Evolutionary conservation across 805 yeast species (phyloP), one percentile per base, ranked within the genome.

Genomic region (Pichia thaimueangensis): DNA sequence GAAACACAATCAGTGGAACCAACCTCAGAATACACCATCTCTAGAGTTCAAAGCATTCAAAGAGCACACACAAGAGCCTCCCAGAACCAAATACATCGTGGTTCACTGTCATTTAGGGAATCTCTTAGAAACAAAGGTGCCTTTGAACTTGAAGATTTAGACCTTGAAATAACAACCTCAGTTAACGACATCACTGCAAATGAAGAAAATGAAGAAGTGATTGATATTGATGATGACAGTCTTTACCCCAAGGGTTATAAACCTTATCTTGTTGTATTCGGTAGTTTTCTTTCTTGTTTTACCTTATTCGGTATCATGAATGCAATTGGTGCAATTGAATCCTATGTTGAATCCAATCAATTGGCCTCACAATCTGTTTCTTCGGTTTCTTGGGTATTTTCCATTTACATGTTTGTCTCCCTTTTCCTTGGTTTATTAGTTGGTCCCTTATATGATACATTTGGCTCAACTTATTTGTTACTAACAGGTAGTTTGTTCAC

Each of bases 321-420:
- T 54, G 60, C 80, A 5, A 62, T 73, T 16, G 86, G 86, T 49
- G 85, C 78, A 5, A 67, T 81, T 31, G 81, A 80, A 58, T 70
- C 80, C 0, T 77, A 78, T 50, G 68, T 81, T 7, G 70, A 79
- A 19, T 63, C 60, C 11, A 71, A 81, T 55, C 85, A 80, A 55
- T 60, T 81, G 45, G 60, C 62, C 0, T 48, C 69, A 33, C 62
- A 64, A 6, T 55, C 65, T 5, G 67, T 77, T 4, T 69, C 81
- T 2, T 60, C 75, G 1, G 69, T 79, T 8, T 73, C 84, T 2
- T 81, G 87, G 87, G 72, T 81, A 27, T 81, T 81, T 50, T 79
- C 86, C 1, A 56, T 80, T 29, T 74, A 69, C 53, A 60, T 73
- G 44, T 73, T 78, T 32, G 56, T 79, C 13, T 65, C 74, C 2